Evolutionary conservation across 495 filamentous ascomycete genomes (phyloP), one percentile per base, ranked within the genome.

Genomic region (Trichoderma reesei): DNA sequence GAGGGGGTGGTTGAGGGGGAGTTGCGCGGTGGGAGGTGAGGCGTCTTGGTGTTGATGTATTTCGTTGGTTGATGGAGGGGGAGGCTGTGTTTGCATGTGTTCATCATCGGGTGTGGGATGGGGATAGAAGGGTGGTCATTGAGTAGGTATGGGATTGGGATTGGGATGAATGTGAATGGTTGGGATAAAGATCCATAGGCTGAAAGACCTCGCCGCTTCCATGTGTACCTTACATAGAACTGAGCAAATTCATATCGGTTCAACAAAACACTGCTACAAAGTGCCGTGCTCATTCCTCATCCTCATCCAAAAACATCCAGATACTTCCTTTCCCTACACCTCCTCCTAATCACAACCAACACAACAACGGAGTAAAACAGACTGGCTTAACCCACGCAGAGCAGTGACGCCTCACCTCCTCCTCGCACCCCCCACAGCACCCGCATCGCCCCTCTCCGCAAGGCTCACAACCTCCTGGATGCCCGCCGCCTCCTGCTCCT

Each of bases 401-500:
- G 26, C 26, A 26, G 26, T 26, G 11, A 5, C 31, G 13, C 13
- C 14, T 20, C 14, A 61, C 20, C 59, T 61, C 59, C 59, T 61
- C 36, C 59, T 61, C 36, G 59, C 59, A 3, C 59, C 59, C 3
- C 59, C 59, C n/a, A 10, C 36, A 26, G 59, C 61, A 10, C 74
- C 78, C 11, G 68, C 79, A 13, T 83, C 85, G 34, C 75, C 75
- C 66, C 85, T 79, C 65, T 96, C 92, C 64, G 83, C 85, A 61
- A 97, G 80, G 72, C 86, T 94, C 34, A 98, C 90, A 34, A 98
- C 89, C 76, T 98, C 94, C 7, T 91, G 89, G 76, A 97, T 97
- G 18, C 94, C 94, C 36, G 92, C 90, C 44, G 89, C 92, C 76
- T 96, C 92, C 74, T 97, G 93, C 76, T 96, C 92, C 75, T 97